Base-by-base conservation (phyloP, 495 filamentous ascomycete species). In the Penicillium robsamsonii region DNA sequence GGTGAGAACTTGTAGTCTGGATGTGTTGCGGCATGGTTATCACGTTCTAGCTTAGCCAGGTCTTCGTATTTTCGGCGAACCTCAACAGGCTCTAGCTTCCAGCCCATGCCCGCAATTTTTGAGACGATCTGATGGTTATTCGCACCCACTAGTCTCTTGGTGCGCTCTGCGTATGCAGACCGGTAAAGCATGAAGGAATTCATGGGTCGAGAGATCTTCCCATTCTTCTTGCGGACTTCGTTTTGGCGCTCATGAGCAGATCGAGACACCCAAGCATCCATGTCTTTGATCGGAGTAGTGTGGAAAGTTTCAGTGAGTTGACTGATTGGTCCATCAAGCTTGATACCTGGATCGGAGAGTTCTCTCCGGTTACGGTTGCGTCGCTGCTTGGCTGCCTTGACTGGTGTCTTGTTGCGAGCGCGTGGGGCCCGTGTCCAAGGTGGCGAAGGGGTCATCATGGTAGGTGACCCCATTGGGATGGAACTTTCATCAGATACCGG, bases 131-230 rank as follows among this genome's bases (percentile, higher is more conserved):
- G 94, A 65, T 97, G 93, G 73, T 97, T 97, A 72, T 92, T 93
- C 64, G 96, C 87, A 9, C 82, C 75, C 57, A 89, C 88, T 82
- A 85, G 91, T 40, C 81, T 71, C 70, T 97, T 97, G 53, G 88
- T 88, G 5, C 92, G 81, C 40, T 93, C 90, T 24, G 93, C 87
- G 64, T 88, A 97, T 5, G 93, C 91, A 46, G 92, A 96, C 9
- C 95, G 87, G 69, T 98, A 98, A 25, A 98, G 80, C 90, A 98
- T 97, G 79, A 97, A 98, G 2, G 91, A 92, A 66, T 98, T 98
- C 89, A 97, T 97, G 1, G 94, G 94, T 33, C 94, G 79, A 58
- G 92, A 90, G 53, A 98, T 80, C 62, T 91, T 90, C 4, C 89
- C 89, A 29, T 89, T 86, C 64, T 86, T 84, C 56, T 85, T 80